These are phyloP conservation scores for Xylaria sp. DNA, from an alignment of 2,329 filamentous ascomycete species.

Conservation along the genomic window DNA sequence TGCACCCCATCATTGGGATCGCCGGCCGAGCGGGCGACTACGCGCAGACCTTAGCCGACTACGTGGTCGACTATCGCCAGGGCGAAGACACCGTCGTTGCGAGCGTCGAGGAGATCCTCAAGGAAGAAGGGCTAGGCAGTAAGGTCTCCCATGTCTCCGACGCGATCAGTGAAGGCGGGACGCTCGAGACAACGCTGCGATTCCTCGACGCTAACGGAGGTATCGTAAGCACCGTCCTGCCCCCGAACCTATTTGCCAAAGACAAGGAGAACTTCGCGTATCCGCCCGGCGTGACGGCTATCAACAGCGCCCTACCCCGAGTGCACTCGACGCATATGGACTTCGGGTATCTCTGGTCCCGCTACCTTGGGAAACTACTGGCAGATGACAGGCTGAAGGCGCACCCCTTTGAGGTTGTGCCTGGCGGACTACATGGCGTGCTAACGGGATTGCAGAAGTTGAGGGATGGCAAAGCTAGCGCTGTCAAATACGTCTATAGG, in stretches of 20 bases:
- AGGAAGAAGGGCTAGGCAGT: slow-evolving; percentile 32
- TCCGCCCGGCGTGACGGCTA: slow-evolving; percentile 31
- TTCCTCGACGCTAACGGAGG: slow-evolving; percentile 30
- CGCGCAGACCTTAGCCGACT: slow-evolving; percentile 32
- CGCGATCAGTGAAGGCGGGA: slow-evolving; percentile 39
- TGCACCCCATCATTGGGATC: slow-evolving; percentile 39
- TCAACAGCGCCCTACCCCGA: slow-evolving; percentile 25
- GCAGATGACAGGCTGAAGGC: slow-evolving; percentile 61
- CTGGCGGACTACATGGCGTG: slow-evolving; percentile 65
- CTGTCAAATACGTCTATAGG: slow-evolving; percentile 71
- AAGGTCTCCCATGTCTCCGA: slow-evolving; percentile 37
- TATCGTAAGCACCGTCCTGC: slow-evolving; percentile 35
- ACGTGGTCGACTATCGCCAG: slow-evolving; percentile 38
- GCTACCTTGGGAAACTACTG: slow-evolving; percentile 55
- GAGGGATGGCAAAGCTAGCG: slow-evolving; percentile 69
- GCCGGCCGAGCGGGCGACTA: slow-evolving; percentile 34
- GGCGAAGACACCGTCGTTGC: slow-evolving; percentile 36
- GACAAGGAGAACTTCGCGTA: slow-evolving; percentile 33
- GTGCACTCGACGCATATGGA: slow-evolving; percentile 35
- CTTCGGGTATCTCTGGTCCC: slow-evolving; percentile 43
- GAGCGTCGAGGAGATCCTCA: slow-evolving; percentile 30
- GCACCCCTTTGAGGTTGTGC: slow-evolving; percentile 64
- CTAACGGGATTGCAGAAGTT: slow-evolving; percentile 65
- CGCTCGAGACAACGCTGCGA: slow-evolving; percentile 36
- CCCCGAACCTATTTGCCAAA: slow-evolving; percentile 33